A percentile compares a stretch with the other conserved stretches of the same genome.
phyloP scores from a whole-genome alignment of 176 grass and related monocot genomes.

The Lolium perenne region DNA sequence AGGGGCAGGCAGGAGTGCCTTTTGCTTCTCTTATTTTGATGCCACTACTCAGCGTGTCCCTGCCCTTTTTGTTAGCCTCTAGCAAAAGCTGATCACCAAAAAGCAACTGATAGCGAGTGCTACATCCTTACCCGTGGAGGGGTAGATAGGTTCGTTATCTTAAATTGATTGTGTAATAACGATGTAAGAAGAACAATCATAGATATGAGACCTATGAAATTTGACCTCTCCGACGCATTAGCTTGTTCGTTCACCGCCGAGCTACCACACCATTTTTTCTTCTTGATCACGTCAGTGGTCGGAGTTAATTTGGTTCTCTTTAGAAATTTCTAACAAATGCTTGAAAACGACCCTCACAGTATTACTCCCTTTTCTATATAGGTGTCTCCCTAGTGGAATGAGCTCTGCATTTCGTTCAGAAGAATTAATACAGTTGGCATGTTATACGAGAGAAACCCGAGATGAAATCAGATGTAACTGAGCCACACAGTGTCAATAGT shows the following conservation, averaged over 20 bases:
- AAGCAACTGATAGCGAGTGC: constrained; percentile 30
- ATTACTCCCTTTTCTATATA: neutral
- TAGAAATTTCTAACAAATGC: neutral
- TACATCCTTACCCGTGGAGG: constrained; percentile 40
- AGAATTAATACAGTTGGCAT: neutral
- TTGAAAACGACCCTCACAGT: neutral
- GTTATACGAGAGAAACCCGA: neutral
- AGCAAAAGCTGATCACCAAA: constrained; percentile 41
- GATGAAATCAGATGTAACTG: neutral
- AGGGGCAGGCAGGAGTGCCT: constrained; percentile 50
- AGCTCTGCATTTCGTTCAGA: no score
- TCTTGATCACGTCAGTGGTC: constrained; percentile 1
- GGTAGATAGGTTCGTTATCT: constrained; percentile 54
- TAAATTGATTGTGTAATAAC: constrained; percentile 61
- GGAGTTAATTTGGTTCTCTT: neutral
- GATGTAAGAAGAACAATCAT: constrained; percentile 43
- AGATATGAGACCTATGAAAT: constrained; percentile 18
- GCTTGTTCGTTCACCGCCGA: neutral
- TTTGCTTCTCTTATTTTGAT: constrained; percentile 62
- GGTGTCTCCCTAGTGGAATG: neutral
- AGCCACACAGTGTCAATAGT: neutral
- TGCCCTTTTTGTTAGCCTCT: constrained; percentile 62
- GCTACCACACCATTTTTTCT: neutral
- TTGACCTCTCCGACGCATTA: neutral
- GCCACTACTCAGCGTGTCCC: constrained; percentile 49